Percentiles rank a stretch among this genome's conserved stretches.
Conservation (phyloP, 257 asterid species). For the Nyctanthes arbortristis region DNA sequence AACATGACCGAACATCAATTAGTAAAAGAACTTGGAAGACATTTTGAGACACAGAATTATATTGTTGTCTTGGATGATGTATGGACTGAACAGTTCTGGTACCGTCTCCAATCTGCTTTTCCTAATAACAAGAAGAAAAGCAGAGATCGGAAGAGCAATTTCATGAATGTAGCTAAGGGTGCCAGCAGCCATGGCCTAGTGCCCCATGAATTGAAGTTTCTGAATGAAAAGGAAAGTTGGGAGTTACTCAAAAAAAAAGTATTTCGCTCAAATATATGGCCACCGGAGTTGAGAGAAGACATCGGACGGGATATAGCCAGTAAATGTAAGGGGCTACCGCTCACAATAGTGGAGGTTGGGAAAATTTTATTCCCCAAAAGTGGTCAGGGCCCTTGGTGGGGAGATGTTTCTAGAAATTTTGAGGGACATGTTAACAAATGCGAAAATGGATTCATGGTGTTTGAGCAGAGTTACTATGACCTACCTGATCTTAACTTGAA, state of each 20-base stretch:
- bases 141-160: conserved; percentile 52
- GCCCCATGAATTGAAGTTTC: conserved; percentile 41
- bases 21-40: conserved; percentile 29
- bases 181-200: conserved; percentile 32
- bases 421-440: conserved; percentile 27
- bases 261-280: conserved; percentile 44
- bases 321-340: conserved; percentile 53
- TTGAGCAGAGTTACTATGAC: conserved; percentile 44
- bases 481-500: conserved; percentile 50
- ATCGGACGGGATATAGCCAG: conserved; percentile 44
- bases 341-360: conserved; percentile 58
- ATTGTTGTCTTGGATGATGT: conserved; percentile 64
- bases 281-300: conserved; percentile 30
- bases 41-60: conserved; percentile 42
- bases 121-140: conserved; percentile 49
- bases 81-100: conserved; percentile 52
- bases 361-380: conserved; percentile 53
- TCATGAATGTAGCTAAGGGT: conserved; percentile 34
- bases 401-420: conserved; percentile 7
- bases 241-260: conserved; percentile 44
- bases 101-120: conserved; percentile 46
- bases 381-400: conserved; percentile 14
- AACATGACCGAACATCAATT: conserved; percentile 42
- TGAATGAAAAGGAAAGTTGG: conserved; percentile 47
- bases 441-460: conserved; percentile 37